Evolutionary conservation across 768 basidiomycete species (phyloP), one percentile per base, ranked within the genome.

Genomic region (Cystobasidium tubakii): DNA sequence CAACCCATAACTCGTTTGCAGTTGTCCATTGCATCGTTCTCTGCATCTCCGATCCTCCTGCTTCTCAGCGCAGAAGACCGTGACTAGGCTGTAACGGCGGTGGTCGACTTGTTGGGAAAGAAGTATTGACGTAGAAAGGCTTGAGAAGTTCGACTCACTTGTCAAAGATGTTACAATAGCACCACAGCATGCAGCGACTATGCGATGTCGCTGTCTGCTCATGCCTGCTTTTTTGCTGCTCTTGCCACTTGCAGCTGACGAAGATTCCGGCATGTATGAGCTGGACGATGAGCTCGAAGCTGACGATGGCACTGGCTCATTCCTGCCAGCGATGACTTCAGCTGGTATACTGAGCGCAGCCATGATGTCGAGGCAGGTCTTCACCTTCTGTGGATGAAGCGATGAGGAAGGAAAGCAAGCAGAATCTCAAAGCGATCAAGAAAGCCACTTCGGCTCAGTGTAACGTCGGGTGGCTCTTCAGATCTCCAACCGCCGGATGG

Each of bases 91-190:
- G 23, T 25, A 17, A 31, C 25, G 65, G 21, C 13, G 31, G n/a
- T 17, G 31, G 36, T 23, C 33, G 43, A 21, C 7, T 66, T 9
- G 29, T 7, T 13, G 2, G 31, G 60, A 13, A 44, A 9, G 13
- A 44, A 21, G 46, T 19, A n/a, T 9, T 3, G 9, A 50, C n/a
- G 3, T 21, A 4, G 46, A n/a, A 6, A 50, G 21, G 21, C 15
- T 50, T 3, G 29, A 27, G 57, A 12, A 27, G 4, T 7, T 10
- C 23, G 10, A 74, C 77, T 55, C 15, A 78, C 78, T 79, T 7
- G 77, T 78, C 29, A 79, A 57, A 34, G 64, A 69, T 0, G 78
- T 79, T 21, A 78, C 55, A 23, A 77, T 43, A 15, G 78, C 78
- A 9, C 78, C 78, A 19, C 60, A 60, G 25, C 66, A 76, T 10